Base-by-base conservation (phyloP, 192 early-diverging fungal genomes). In the Allomyces macrogynus region DNA sequence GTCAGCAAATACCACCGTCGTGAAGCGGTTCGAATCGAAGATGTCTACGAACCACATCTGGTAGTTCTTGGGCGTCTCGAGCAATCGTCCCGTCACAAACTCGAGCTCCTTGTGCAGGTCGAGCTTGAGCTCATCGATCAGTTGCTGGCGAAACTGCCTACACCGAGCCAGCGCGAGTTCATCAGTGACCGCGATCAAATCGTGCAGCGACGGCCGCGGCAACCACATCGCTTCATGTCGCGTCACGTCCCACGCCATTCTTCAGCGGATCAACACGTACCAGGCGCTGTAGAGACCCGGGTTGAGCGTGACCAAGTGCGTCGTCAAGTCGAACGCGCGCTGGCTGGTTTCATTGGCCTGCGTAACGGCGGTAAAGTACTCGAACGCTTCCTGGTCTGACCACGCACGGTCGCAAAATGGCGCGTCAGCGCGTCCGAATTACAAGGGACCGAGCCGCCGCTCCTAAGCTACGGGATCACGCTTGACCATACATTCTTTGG, bases 271-370 rank as follows among this genome's bases (percentile, higher is more conserved):
- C 16, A 57, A 43, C 44, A 22, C 73, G 4, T 75, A 88, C 96
- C 97, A 99, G 18, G 90, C 83, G 25, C 89, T 91, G 72, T 97
- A 99, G 79, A 98, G 93, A 1, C 87, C 86, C 10, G 97, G 88
- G 72, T 93, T 96, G 62, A 84, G 67, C 23, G 82, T 70, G 62
- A 99, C 84, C 61, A 96, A 89, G 27, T 78, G 76, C 63, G 76
- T 75, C 1, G 92, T 95, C 62, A 99, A 75, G 10, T 84, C 75
- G 62, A 95, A 77, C 18, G 87, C 95, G 23, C 97, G 80, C 61
- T 86, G 71, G 3, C 84, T 87, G 42, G 77, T 70, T 74, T 99
- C 97, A 61, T 85, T 72, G n/a, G 70, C 69, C 40, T 68, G 67
- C 60, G 81, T 74, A 43, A 92, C 77, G 0, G 92, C 92, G 10